phyloP scores from a whole-genome alignment of 169 alveolate species.

The Ichthyophthirius multifiliis region DNA sequence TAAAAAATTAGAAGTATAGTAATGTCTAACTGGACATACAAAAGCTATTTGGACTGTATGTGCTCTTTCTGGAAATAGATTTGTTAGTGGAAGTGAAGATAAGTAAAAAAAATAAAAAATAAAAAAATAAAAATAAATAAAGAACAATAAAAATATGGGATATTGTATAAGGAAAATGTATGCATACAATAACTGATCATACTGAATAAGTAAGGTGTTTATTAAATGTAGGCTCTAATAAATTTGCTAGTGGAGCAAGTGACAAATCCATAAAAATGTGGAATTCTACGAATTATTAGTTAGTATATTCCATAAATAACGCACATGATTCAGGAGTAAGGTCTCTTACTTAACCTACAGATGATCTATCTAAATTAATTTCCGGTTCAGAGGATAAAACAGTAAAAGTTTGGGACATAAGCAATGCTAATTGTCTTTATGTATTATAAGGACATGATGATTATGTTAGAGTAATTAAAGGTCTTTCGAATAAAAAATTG shows the following conservation, averaged over 20 bases:
- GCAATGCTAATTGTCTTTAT: background rate
- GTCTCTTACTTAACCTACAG: background rate
- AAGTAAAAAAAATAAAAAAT: background rate
- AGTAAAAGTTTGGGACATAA: conserved; percentile 18
- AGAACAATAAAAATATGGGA: conserved; percentile 19
- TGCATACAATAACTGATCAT: background rate
- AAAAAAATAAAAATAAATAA: background rate
- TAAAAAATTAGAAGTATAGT: conserved; percentile 7
- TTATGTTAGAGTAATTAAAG: background rate
- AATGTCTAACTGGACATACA: background rate
- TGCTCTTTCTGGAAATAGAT: conserved; percentile 1
- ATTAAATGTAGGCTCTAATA: background rate
- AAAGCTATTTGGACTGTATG: conserved; percentile 20
- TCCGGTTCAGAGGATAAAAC: conserved; percentile 17
- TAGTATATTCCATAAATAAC: background rate
- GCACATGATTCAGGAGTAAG: conserved; percentile 21
- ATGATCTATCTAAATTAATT: background rate
- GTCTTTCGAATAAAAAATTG: background rate
- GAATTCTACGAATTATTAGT: background rate
- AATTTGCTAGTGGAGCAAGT: conserved; percentile 7
- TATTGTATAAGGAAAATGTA: background rate
- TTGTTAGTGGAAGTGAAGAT: conserved; percentile 18
- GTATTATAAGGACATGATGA: conserved; percentile 13
- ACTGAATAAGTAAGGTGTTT: conserved; percentile 12
- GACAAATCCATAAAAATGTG: conserved; percentile 10